Percentiles rank a stretch among this genome's conserved stretches.
phyloP scores from a whole-genome alignment of 352 stramenopile genomes.

The Phytophthora sp. region DNA sequence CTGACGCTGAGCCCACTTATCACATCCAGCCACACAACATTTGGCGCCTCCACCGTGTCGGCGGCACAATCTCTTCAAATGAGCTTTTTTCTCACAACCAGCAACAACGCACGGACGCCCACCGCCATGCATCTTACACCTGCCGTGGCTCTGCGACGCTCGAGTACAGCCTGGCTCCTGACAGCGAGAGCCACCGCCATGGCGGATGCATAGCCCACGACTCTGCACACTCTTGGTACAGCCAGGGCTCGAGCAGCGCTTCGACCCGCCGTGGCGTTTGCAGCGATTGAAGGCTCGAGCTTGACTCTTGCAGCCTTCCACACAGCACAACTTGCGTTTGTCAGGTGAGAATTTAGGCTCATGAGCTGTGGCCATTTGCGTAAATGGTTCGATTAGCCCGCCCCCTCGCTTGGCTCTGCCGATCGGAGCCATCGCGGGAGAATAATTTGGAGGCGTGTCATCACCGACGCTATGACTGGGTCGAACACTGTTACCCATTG shows the following conservation, averaged over 20 bases:
- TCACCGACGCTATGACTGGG: neutral
- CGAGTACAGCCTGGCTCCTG: conserved; percentile 56
- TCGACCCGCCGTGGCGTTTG: conserved; percentile 85
- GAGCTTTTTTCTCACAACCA: conserved; percentile 85
- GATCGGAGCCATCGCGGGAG: neutral
- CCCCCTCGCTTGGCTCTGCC: conserved; percentile 19
- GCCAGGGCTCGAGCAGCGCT: conserved; percentile 70
- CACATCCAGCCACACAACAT: conserved; percentile 64
- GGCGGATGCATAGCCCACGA: conserved; percentile 63
- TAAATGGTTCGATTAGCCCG: conserved; percentile 30
- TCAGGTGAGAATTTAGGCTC: conserved; percentile 70
- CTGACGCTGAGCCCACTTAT: conserved; percentile 86
- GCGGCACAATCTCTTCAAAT: conserved; percentile 82
- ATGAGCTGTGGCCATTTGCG: conserved; percentile 19
- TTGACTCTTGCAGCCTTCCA: conserved; percentile 82
- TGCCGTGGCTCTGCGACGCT: conserved; percentile 76
- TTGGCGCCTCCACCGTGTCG: conserved; percentile 85
- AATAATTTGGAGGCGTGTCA: conserved; percentile 9
- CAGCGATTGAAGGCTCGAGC: conserved; percentile 84
- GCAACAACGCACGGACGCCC: conserved; percentile 60
- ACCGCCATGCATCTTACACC: conserved; percentile 69
- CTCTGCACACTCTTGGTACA: conserved; percentile 89
- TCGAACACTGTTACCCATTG: conserved; percentile 6
- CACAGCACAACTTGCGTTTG: conserved; percentile 74
- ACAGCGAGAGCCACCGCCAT: conserved; percentile 80